Base-by-base conservation (phyloP, 2,329 filamentous ascomycete genomes). In the Fonsecaea pedrosoi region DNA sequence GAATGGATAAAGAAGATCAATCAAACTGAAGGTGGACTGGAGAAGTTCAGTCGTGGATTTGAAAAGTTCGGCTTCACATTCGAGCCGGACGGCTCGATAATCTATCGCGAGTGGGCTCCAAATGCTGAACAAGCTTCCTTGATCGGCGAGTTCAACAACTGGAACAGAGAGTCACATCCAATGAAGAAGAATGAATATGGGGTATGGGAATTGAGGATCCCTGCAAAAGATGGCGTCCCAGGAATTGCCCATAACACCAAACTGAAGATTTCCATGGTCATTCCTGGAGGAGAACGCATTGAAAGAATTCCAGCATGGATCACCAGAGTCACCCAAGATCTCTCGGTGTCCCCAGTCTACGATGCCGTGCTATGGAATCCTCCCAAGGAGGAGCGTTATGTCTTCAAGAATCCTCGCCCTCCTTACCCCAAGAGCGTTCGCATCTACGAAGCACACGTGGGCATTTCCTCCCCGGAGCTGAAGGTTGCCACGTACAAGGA, bases 281-380 rank as follows among this genome's bases (percentile, higher is more conserved):
- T 92, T 9, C 92, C 92, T 12, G 88, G 83, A 42, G 92, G 93
- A 67, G 90, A 95, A 76, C 87, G 90, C 72, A 88, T 94, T 73
- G 94, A 98, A 81, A 89, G 94, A 72, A 82, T 99, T 60, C 95
- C 95, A 32, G 92, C 93, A 34, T 99, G 95, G 95, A 98, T 98
- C 82, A 97, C 90, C 77, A 92, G 96, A 75, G 95, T 97, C 60
- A 97, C 94, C 0, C 95, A 99, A 79, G 94, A 99, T 72, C 84
- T 98, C 54, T 86, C 82, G 10, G 89, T 98, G 30, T 98, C 94
- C 9, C 93, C 94, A 6, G 90, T 92, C 32, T 99, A 98, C 79
- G 95, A 99, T 78, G 94, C 92, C 30, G 88, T 92, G 60, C 97
- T 99, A 82, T 99, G 95, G 95, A 97, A 98, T 77, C 95, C 95